A percentile compares a stretch with the other conserved stretches of the same genome.
These are phyloP conservation scores for Acrocalymma vagum DNA, from an alignment of 2,329 filamentous ascomycete species.

Conservation along the genomic window DNA sequence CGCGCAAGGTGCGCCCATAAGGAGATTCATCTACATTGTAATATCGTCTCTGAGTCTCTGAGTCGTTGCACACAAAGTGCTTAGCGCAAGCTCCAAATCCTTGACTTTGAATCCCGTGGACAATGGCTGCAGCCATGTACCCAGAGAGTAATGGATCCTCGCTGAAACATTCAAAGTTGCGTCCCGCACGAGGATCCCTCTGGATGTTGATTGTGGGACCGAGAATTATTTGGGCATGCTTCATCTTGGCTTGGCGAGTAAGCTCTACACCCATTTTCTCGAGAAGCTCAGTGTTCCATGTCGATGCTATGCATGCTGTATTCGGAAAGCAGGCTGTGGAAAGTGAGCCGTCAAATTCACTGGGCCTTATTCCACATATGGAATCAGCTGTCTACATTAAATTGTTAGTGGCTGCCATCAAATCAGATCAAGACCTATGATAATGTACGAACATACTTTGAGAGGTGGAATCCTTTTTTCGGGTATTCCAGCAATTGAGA, in stretches of 20 bases:
- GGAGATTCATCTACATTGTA: constrained; percentile 64
- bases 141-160: constrained; percentile 73
- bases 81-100: constrained; percentile 74
- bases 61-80: constrained; percentile 71
- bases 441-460: too few species aligned
- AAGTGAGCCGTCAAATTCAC: too few species aligned
- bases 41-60: constrained; percentile 70
- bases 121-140: constrained; percentile 66
- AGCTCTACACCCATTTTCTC: constrained; percentile 15
- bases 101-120: constrained; percentile 66
- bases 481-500: too few species aligned
- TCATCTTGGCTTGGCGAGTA: constrained; percentile 11
- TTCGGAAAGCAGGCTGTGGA: too few species aligned
- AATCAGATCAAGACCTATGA: too few species aligned
- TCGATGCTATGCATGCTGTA: too few species aligned
- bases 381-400: too few species aligned
- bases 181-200: not conserved
- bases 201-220: not conserved
- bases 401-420: too few species aligned
- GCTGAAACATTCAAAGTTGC: constrained; percentile 54
- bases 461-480: too few species aligned
- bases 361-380: too few species aligned
- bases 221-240: too few species aligned
- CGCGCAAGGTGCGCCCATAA: constrained; percentile 69
- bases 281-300: too few species aligned